phyloP scores from a whole-genome alignment of 805 yeast species.

The Barnettozyma salicaria region DNA sequence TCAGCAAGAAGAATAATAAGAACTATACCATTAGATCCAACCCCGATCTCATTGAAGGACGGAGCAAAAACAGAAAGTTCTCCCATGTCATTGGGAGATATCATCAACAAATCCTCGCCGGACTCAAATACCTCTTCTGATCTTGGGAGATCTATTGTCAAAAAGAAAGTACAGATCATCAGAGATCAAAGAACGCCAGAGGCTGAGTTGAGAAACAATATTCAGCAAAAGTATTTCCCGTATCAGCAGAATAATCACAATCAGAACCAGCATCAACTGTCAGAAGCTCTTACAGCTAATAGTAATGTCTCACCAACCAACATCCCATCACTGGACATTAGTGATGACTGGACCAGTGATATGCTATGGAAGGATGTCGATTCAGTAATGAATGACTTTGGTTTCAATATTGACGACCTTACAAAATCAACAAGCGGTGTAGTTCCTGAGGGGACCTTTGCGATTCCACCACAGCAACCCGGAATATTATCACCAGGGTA shows the following conservation, averaged over 20 bases:
- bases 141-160: no score
- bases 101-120: conserved; percentile 20
- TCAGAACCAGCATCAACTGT: neutral
- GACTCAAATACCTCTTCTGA: conserved; percentile 8
- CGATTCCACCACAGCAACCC: conserved; percentile 5
- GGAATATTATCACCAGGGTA: neutral
- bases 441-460: conserved; percentile 1
- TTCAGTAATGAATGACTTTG: conserved; percentile 86
- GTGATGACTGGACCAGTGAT: conserved; percentile 40
- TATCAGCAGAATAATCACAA: neutral
- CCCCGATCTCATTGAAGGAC: conserved; percentile 45
- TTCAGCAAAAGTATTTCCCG: conserved; percentile 3
- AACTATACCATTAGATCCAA: conserved; percentile 79
- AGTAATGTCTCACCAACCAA: conserved; percentile 19
- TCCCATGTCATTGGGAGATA: conserved; percentile 16
- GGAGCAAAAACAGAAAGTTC: conserved; percentile 11
- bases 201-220: conserved; percentile 2
- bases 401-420: conserved; percentile 55
- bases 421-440: conserved; percentile 6
- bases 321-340: conserved; percentile 28
- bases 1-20: conserved; percentile 69
- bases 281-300: no score
- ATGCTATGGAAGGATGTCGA: conserved; percentile 71
- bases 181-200: conserved; percentile 1
- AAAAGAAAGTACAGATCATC: neutral